Evolutionary conservation across 177 flowering plant species (phyloP).

Genomic region (Vitis hybrid): DNA sequence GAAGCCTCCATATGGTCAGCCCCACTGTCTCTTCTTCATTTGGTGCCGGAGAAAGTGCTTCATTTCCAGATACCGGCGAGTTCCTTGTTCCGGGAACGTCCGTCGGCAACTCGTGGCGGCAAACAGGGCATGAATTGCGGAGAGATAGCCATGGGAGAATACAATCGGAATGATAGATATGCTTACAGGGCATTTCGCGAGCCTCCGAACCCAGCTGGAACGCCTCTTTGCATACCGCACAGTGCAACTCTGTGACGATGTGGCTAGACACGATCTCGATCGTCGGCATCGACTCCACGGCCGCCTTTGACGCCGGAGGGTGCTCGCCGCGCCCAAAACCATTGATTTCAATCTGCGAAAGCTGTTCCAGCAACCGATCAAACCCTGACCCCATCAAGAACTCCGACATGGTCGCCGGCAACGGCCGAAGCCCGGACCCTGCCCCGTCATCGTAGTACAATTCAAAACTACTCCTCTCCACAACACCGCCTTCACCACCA

Average conservation of each 20-base stretch:
- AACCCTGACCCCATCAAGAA: conserved; percentile 75
- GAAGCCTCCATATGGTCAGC: conserved; percentile 77
- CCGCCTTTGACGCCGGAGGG: conserved; percentile 77
- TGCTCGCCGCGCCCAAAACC: conserved; percentile 53
- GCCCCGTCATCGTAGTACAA: conserved; percentile 69
- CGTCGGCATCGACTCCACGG: conserved; percentile 75
- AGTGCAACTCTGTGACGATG: conserved; percentile 47
- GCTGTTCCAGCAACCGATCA: conserved; percentile 66
- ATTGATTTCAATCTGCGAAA: conserved; percentile 63
- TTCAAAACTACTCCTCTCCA: conserved; percentile 43
- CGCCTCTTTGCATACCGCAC: conserved; percentile 72
- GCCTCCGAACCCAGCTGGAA: conserved; percentile 62
- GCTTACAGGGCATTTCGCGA: conserved; percentile 83
- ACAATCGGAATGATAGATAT: conserved; percentile 74
- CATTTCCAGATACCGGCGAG: conserved; percentile 12
- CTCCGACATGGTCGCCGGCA: conserved; percentile 67
- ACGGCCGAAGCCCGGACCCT: conserved; percentile 66
- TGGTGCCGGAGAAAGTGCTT: conserved; percentile 9
- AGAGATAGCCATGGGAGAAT: conserved; percentile 77
- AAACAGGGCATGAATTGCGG: conserved; percentile 77
- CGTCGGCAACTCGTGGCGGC: conserved; percentile 68
- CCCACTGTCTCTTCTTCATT: conserved; percentile 50
- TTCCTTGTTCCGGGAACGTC: conserved; percentile 25
- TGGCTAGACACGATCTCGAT: conserved; percentile 43
- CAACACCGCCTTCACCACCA: conserved; percentile 21